Conservation (phyloP, 139 green algal species). For the Penium margaritaceum region DNA sequence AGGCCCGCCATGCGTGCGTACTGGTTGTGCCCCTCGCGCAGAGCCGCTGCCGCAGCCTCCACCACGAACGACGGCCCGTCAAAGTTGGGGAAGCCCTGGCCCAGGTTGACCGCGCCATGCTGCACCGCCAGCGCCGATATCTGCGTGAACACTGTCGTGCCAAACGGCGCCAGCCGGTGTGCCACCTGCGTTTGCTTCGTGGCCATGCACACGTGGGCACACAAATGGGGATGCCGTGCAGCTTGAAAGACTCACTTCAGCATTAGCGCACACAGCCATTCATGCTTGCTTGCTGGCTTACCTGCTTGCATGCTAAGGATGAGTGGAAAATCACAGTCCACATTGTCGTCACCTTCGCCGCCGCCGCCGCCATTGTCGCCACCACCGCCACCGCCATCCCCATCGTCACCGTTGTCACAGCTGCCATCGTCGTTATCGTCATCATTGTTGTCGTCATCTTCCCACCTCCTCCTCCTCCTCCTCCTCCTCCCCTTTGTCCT, state of each 20-base stretch:
- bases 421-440: background rate
- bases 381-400: background rate
- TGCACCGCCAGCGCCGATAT: slow-evolving; percentile 34
- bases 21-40: slow-evolving; percentile 28
- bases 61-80: slow-evolving; percentile 38
- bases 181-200: slow-evolving; percentile 11
- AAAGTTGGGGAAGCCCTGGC: slow-evolving; percentile 46
- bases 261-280: too few species aligned
- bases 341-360: background rate
- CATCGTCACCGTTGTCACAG: background rate
- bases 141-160: slow-evolving; percentile 30
- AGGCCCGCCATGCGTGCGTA: slow-evolving; percentile 31
- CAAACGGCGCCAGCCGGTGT: slow-evolving; percentile 22
- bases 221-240: too few species aligned
- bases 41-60: slow-evolving; percentile 18
- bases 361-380: background rate
- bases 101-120: slow-evolving; percentile 37
- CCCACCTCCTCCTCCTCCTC: background rate
- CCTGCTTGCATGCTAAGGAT: background rate
- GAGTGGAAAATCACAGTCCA: background rate
- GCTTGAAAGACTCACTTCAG: too few species aligned
- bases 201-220: background rate
- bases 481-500: slow-evolving; percentile 1
- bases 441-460: background rate
- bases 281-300: too few species aligned